Evolutionary conservation across 192 early-diverging fungal species (phyloP).

Genomic region (Entrophospora sp.): DNA sequence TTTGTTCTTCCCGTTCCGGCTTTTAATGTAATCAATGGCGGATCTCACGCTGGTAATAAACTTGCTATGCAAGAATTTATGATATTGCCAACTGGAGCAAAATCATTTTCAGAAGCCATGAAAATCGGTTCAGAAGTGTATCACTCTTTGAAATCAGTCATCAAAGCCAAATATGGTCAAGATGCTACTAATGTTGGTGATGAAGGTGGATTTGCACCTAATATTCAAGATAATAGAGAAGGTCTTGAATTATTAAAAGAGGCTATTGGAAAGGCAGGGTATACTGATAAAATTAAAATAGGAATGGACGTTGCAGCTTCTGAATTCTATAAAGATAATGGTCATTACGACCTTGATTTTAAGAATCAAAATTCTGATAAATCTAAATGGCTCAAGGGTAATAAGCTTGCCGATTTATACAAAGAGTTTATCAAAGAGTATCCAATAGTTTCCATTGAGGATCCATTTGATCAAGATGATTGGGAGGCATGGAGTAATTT

Average conservation of each 20-base stretch:
- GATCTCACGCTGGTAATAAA: conserved; percentile 98
- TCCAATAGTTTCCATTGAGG: conserved; percentile 94
- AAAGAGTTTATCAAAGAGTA: conserved; percentile 69
- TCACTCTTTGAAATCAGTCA: conserved; percentile 91
- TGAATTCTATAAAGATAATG: conserved; percentile 97
- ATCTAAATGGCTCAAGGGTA: conserved; percentile 61
- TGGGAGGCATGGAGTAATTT: conserved; percentile 86
- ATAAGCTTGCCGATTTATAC: conserved; percentile 82
- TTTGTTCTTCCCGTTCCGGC: conserved; percentile 93
- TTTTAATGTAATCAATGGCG: conserved; percentile 99
- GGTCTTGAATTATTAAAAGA: conserved; percentile 84
- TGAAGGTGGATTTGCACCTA: conserved; percentile 99
- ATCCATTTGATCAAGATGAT: conserved; percentile 99
- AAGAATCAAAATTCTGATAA: conserved; percentile 83
- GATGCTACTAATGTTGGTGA: conserved; percentile 99
- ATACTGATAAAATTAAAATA: conserved; percentile 93
- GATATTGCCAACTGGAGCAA: conserved; percentile 95
- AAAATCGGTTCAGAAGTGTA: conserved; percentile 96
- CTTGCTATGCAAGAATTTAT: conserved; percentile 99
- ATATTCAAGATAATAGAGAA: conserved; percentile 95
- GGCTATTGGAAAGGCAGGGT: conserved; percentile 91
- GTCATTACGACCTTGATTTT: conserved; percentile 97
- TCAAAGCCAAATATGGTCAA: conserved; percentile 98
- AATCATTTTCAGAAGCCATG: conserved; percentile 92
- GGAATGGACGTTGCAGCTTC: conserved; percentile 98